phyloP scores from a whole-genome alignment of 306 rosid genomes.

The Ceratonia siliqua region DNA sequence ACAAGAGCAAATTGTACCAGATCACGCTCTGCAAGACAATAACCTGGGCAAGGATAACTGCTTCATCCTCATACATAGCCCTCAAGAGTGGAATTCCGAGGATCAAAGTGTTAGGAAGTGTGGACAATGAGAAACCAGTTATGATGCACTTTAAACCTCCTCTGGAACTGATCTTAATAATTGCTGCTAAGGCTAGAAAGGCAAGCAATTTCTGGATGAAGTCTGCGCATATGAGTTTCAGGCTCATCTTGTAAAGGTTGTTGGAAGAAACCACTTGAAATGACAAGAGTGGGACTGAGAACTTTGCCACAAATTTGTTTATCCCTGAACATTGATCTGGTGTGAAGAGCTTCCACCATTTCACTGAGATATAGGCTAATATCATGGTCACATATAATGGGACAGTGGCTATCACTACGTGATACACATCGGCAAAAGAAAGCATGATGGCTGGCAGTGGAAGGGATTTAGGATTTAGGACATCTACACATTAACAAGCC shows the following conservation, averaged over 20 bases:
- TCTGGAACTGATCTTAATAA: constrained; percentile 53
- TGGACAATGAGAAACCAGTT: constrained; percentile 82
- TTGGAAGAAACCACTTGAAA: constrained; percentile 83
- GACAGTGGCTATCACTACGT: constrained; percentile 81
- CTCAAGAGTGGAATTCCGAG: constrained; percentile 85
- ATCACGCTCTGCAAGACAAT: constrained; percentile 85
- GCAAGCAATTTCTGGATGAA: constrained; percentile 70
- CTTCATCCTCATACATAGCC: constrained; percentile 84
- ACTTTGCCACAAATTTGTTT: constrained; percentile 89
- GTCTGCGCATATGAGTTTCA: constrained; percentile 67
- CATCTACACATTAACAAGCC: constrained; percentile 37
- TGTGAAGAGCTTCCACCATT: constrained; percentile 92
- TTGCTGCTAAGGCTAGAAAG: constrained; percentile 43
- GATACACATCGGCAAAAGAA: constrained; percentile 67
- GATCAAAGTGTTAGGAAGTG: constrained; percentile 91
- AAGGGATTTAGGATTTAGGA: constrained; percentile 28
- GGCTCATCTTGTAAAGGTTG: constrained; percentile 78
- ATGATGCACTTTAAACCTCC: constrained; percentile 71
- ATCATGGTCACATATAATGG: constrained; percentile 86
- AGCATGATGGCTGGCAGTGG: constrained; percentile 56
- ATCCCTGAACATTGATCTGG: constrained; percentile 94
- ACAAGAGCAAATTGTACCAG: constrained; percentile 79
- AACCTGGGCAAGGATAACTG: constrained; percentile 69
- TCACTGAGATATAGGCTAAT: constrained; percentile 80
- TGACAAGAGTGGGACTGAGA: constrained; percentile 86